These are phyloP conservation scores for Trypanosoma melophagium DNA, from an alignment of 208 protist species.

Conservation along the genomic window DNA sequence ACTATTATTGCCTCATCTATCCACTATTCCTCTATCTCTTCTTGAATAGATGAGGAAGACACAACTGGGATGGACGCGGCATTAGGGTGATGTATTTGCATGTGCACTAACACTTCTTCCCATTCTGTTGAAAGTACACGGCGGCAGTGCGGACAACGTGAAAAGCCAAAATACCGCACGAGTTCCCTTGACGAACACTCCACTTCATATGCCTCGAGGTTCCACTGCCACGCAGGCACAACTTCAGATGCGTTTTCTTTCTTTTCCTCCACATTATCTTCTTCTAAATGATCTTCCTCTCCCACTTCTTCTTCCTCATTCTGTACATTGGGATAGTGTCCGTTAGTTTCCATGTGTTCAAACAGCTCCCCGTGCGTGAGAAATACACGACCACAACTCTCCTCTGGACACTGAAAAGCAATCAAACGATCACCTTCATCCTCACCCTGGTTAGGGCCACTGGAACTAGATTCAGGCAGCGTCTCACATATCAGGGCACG, in stretches of 20 bases:
- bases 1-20: background rate
- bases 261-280: background rate
- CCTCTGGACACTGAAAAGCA: constrained; percentile 33
- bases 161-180: constrained; percentile 19
- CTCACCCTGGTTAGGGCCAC: background rate
- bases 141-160: background rate
- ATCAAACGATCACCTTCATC: constrained; percentile 27
- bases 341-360: constrained; percentile 41
- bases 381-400: constrained; percentile 50
- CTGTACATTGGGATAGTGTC: constrained; percentile 26
- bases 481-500: constrained; percentile 3
- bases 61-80: too few species aligned
- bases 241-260: background rate
- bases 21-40: background rate
- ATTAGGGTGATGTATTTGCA: too few species aligned
- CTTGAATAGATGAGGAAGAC: too few species aligned
- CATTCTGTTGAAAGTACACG: background rate
- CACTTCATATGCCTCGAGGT: constrained; percentile 37
- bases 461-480: background rate
- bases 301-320: background rate
- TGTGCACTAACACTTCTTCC: background rate
- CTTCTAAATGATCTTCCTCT: background rate
- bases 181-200: constrained; percentile 51
- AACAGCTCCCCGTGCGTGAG: constrained; percentile 62
- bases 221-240: background rate